phyloP scores from a whole-genome alignment of 768 basidiomycete genomes.

The Suillus bovinus region DNA sequence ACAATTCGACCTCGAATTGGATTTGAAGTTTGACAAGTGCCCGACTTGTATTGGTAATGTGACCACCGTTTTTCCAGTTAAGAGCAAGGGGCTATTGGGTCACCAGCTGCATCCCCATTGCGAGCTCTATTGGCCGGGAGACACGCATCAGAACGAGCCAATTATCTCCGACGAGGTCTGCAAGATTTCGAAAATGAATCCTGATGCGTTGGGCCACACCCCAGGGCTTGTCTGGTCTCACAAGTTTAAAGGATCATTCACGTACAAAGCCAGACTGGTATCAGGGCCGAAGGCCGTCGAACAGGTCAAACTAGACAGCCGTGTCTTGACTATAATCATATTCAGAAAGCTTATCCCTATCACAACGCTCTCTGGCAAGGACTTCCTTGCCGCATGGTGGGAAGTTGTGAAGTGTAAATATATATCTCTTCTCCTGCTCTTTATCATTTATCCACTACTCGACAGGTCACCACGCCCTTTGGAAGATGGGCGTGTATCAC shows the following conservation, averaged over 20 bases:
- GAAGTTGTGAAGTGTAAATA: slow-evolving; percentile 6
- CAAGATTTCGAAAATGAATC: no score
- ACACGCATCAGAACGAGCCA: no score
- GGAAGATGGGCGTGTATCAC: not conserved
- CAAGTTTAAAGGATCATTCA: not conserved
- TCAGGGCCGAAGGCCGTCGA: not conserved
- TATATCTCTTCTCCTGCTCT: not conserved
- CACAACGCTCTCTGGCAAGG: not conserved
- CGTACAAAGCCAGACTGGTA: not conserved
- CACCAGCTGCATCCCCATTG: not conserved
- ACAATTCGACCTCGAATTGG: not conserved
- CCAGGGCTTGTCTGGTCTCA: not conserved
- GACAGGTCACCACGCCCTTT: slow-evolving; percentile 14
- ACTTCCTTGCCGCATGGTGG: slow-evolving; percentile 5
- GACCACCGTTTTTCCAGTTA: slow-evolving; percentile 9
- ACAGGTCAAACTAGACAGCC: not conserved
- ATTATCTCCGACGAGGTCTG: not conserved
- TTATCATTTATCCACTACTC: not conserved
- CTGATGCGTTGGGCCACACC: no score
- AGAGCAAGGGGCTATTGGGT: not conserved
- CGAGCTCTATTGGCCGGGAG: not conserved
- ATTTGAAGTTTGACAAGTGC: not conserved
- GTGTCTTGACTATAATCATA: not conserved
- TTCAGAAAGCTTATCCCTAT: not conserved
- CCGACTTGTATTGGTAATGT: slow-evolving; percentile 9